phyloP scores from a whole-genome alignment of 2,329 filamentous ascomycete species.

The Aspergillus hortae region DNA sequence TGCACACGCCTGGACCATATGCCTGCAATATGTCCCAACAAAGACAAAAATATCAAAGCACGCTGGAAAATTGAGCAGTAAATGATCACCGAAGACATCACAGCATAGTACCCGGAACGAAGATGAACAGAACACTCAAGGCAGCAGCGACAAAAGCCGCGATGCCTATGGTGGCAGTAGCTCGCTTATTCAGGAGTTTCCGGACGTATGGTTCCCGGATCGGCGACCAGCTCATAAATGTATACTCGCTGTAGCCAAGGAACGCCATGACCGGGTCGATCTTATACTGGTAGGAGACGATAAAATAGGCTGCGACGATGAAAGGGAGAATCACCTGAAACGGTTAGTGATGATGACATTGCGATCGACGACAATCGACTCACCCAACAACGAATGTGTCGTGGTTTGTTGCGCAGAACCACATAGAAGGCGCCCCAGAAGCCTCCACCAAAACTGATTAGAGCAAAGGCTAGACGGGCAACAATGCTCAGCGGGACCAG shows the following conservation, averaged over 20 bases:
- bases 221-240: constrained; percentile 83
- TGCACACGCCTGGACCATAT: background rate
- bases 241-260: constrained; percentile 91
- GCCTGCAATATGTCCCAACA: background rate
- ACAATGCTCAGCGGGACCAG: constrained; percentile 88
- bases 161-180: constrained; percentile 73
- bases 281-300: constrained; percentile 91
- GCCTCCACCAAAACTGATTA: constrained; percentile 81
- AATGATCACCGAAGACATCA: constrained; percentile 16
- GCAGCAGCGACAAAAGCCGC: constrained; percentile 74
- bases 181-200: constrained; percentile 76
- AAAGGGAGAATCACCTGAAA: constrained; percentile 77
- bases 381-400: constrained; percentile 79
- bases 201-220: constrained; percentile 90
- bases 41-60: background rate
- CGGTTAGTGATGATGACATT: constrained; percentile 17
- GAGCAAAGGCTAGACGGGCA: constrained; percentile 76
- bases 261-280: constrained; percentile 89
- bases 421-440: constrained; percentile 94
- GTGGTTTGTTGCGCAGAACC: constrained; percentile 79
- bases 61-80: background rate
- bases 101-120: constrained; percentile 73
- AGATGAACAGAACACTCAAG: constrained; percentile 86
- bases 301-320: constrained; percentile 81
- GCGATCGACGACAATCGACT: constrained; percentile 31